Evolutionary conservation across 345 rosid genomes (phyloP), one percentile per base, ranked within the genome.

Genomic region (Gossypium bickii): DNA sequence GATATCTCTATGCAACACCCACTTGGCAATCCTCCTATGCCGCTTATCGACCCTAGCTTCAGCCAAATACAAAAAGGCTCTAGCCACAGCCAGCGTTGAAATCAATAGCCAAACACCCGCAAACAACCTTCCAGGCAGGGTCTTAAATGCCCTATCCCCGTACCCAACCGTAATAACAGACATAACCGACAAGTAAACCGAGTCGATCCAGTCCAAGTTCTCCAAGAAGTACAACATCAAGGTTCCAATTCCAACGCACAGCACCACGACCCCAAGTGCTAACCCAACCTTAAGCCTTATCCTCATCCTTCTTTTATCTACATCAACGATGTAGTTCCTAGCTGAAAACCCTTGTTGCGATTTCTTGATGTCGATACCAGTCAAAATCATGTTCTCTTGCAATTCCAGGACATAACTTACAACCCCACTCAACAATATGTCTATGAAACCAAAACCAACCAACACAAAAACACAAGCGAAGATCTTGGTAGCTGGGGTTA

Each of bases 81-180:
- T 78, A 7, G 92, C 97, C 78, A 90, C 97, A 44, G 89, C 91
- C 16, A 89, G 79, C 0, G 97, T 87, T 0, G 97, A 91, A 18
- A 91, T 72, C 2, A 91, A 78, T 3, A 91, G 87, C 97, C 93
- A 91, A 76, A 78, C 74, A 3, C 88, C 87, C 0, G 97, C 93
- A 13, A 91, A 89, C 45, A 91, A 78, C 74, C 97, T 70, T 16
- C 97, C 97, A 2, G 80, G 25, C 16, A 86, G 67, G 2, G 93
- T 87, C 71, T 83, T 82, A 67, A 89, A 91, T 7, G 93, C 97
- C 57, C 82, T 74, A 64, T 91, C 93, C 2, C 92, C 93, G 17
- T 86, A 91, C 3, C 97, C 97, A 18, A 91, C 93, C 0, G 97
- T 89, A 0, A 93, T 91, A 0, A 91, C 93, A 9, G 93, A 89